phyloP scores from a whole-genome alignment of 768 basidiomycete species.

The Tulasnella calospora region DNA sequence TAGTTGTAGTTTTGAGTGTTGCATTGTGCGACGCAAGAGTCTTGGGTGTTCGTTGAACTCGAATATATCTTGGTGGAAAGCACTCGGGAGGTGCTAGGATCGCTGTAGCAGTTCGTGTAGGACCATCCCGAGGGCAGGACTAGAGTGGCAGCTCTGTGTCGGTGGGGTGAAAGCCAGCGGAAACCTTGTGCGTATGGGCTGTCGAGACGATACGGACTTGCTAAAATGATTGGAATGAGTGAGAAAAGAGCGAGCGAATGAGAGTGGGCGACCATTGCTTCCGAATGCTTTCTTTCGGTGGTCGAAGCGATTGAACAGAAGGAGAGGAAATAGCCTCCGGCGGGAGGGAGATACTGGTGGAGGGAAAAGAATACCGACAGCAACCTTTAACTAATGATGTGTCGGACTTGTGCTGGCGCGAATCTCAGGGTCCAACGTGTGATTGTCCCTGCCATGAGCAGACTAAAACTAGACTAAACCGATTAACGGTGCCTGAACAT shows the following conservation, averaged over 20 bases:
- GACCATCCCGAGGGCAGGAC: slow-evolving; percentile 11
- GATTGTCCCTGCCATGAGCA: no score
- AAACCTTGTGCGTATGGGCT: not conserved
- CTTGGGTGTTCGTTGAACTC: not conserved
- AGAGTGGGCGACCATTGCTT: not conserved
- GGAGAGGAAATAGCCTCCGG: not conserved
- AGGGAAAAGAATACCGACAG: not conserved
- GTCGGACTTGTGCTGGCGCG: not conserved
- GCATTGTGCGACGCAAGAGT: slow-evolving; percentile 10
- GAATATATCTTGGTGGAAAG: not conserved
- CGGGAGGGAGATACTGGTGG: not conserved
- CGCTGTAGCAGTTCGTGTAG: not conserved
- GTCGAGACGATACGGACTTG: not conserved
- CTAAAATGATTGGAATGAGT: not conserved
- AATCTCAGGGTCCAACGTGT: no score
- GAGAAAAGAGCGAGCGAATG: slow-evolving; percentile 1
- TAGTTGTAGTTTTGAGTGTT: not conserved
- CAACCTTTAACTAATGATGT: not conserved
- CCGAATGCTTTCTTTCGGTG: not conserved
- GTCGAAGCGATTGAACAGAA: not conserved
- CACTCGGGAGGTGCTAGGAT: not conserved
- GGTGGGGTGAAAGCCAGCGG: not conserved
- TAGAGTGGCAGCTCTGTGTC: not conserved
- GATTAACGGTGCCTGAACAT: not conserved
- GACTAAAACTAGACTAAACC: no score